Evolutionary conservation across 2,329 filamentous ascomycete species (phyloP), one percentile per base, ranked within the genome.

Genomic region (Mycosphaerella sp.): DNA sequence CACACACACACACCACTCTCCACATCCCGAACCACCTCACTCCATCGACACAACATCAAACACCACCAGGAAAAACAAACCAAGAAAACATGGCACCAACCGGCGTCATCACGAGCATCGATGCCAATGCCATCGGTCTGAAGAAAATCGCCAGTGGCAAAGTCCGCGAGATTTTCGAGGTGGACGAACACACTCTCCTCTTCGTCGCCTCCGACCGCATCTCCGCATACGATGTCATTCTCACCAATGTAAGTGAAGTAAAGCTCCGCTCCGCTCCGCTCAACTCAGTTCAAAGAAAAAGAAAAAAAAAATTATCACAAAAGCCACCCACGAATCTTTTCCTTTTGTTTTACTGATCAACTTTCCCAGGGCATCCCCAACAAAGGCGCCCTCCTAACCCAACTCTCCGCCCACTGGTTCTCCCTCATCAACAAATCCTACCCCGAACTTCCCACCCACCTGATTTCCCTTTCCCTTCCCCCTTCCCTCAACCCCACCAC

Each of bases 201-300:
- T 92, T 95, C 68, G 83, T 91, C 52, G 86, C 88, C 23, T 87
- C 88, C 11, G 91, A 96, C 74, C 86, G 93, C 62, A 93, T 96
- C 70, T 95, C 89, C 23, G 93, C 93, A 53, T 97, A 92, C 77
- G 92, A 97, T 79, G 89, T 95, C 64, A 83, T 95, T 64, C 84
- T 95, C 78, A 75, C 81, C 65, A 96, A 93, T 73, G 83, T 84
- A 69, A 66, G 72, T 60, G 34, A 36, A 36, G 34, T 36, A 4
- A 36, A 36, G 34, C 14, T 17, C 14, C 14, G 14, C 14, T 17
- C 14, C 14, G 14, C 14, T 17, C 14, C 1, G 14, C 14, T 17
- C 14, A 17, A 17, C 14, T 17, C 14, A 17, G 14, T 17, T 17
- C 14, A 17, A 17, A 17, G 14, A 17, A 17, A 17, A 17, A 17